Conservation (phyloP, 129 eudicot genomes). For the Flaveria ramosissima region DNA sequence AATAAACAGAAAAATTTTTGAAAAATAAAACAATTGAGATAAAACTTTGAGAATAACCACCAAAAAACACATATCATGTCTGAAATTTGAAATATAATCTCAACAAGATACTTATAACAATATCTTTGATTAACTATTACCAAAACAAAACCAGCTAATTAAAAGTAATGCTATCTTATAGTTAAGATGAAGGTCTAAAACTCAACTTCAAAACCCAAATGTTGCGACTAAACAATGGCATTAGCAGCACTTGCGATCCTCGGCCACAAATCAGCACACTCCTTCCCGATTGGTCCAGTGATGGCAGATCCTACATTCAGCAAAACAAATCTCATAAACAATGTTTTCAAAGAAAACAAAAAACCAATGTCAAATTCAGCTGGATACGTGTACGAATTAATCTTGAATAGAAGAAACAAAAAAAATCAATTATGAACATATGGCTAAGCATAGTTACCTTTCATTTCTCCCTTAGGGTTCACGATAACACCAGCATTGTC, state of each 20-base stretch:
- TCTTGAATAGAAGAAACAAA: no score
- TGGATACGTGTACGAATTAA: not conserved
- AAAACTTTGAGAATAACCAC: not conserved
- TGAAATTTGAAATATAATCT: constrained; percentile 6
- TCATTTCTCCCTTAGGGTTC: constrained; percentile 95
- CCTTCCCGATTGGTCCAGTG: constrained; percentile 92
- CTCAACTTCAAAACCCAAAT: not conserved
- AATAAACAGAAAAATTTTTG: not conserved
- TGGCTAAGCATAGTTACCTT: constrained; percentile 45
- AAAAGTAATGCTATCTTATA: not conserved
- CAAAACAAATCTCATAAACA: not conserved
- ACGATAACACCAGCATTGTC: constrained; percentile 95
- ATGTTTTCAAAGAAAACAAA: not conserved
- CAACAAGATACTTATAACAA: constrained; percentile 7
- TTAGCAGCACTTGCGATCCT: constrained; percentile 92
- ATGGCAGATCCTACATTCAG: constrained; percentile 73
- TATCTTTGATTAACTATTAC: not conserved
- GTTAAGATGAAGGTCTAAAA: not conserved
- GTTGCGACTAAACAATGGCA: constrained; percentile 64
- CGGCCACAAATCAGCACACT: constrained; percentile 94
- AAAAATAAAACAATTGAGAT: not conserved
- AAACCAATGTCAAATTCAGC: not conserved
- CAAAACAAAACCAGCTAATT: constrained; percentile 16
- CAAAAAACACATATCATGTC: not conserved
- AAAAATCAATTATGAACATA: not conserved